Base-by-base conservation (phyloP, 2,329 filamentous ascomycete species). In the Sporothrix dimorphospora region DNA sequence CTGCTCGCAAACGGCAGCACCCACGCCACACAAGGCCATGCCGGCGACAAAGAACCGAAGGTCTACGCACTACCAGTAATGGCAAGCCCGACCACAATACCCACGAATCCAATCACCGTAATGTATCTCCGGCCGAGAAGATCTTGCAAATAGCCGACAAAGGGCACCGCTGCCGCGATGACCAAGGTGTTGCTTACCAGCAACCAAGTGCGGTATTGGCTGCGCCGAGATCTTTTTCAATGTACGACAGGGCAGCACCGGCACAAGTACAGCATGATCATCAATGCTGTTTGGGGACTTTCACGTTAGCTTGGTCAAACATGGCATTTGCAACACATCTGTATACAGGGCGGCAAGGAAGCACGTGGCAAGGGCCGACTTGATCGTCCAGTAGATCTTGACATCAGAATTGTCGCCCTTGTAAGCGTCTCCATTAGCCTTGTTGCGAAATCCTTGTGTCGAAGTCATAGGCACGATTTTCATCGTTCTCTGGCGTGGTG, bases 221-320 rank as follows among this genome's bases (percentile, higher is more conserved):
- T 1, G 55, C 55, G 8, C 55, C 55, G 6, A 61, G 30, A 40
- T 61, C 55, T 4, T 61, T 61, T 27, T 61, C 55, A 21, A 61
- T 61, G 19, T 61, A 61, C 55, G 55, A 61, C 14, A 61, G 30
- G 6, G 55, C 55, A 0, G 55, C 55, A 9, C 55, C 55, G 6
- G 55, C 40, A 40, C n/a, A 59, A 61, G 34, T 61, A 61, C 5
- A 61, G 55, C 55, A 61, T 61, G 16, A 61, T 61, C 55, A 61
- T 61, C 16, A 30, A 61, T 19, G 55, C 55, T 40, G 7, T 21
- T n/a, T 40, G 19, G 14, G 3, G 30, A 34, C 30, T 3, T 34
- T 34, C 3, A 34, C 6, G 30, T 34, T 6, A 34, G 30, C 30
- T 34, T 6, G 30, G 30, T 34, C 30, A 34, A 3, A 34, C 30